A percentile compares a stretch with the other conserved stretches of the same genome.
These are phyloP conservation scores for Albatrellus ellisii DNA, from an alignment of 768 basidiomycete genomes.

Conservation along the genomic window DNA sequence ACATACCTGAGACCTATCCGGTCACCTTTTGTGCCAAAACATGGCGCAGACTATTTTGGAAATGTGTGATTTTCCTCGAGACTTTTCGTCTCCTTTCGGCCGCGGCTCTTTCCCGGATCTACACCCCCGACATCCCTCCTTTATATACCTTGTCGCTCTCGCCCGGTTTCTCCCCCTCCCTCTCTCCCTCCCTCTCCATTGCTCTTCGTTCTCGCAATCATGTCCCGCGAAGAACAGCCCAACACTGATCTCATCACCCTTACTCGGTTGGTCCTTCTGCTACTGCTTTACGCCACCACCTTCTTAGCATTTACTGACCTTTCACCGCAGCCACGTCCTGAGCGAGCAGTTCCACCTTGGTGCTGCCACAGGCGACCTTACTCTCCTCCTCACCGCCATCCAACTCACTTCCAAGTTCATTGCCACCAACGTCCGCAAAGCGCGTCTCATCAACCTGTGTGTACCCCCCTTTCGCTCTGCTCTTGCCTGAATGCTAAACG, in stretches of 20 bases:
- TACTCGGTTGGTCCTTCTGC: conserved; percentile 51
- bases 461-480: conserved; percentile 19
- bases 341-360: conserved; percentile 77
- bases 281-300: too few relatives aligned
- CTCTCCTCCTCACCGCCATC: conserved; percentile 88
- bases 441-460: conserved; percentile 92
- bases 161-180: conserved; percentile 4
- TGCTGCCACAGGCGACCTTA: conserved; percentile 85
- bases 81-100: background rate
- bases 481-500: conserved; percentile 1
- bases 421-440: conserved; percentile 94
- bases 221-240: conserved; percentile 40
- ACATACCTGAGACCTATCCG: too few relatives aligned
- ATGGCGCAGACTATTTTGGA: too few relatives aligned
- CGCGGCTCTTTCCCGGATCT: background rate
- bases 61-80: background rate
- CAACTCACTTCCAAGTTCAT: conserved; percentile 96
- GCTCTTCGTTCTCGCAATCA: conserved; percentile 8
- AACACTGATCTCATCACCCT: conserved; percentile 86
- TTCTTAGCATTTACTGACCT: conserved; percentile 4
- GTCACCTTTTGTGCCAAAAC: too few relatives aligned
- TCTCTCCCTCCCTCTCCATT: conserved; percentile 6
- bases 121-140: conserved; percentile 3
- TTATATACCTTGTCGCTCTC: background rate
- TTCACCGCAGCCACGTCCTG: conserved; percentile 61